Evolutionary conservation across 805 yeast species (phyloP), one percentile per base, ranked within the genome.

Genomic region (Yamadazyma akitaensis): DNA sequence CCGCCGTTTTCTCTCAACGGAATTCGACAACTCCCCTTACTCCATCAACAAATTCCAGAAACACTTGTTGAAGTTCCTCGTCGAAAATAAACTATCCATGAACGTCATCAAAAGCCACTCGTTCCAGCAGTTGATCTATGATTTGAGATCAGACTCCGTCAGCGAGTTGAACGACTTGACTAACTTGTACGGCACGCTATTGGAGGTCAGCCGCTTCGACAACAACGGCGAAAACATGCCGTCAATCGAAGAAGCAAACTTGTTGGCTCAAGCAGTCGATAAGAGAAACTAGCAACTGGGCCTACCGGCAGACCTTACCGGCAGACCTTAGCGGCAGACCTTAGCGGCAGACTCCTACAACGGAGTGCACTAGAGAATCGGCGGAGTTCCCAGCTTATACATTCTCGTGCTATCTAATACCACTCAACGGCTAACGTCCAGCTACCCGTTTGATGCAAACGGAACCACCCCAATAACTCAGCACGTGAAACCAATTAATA

Each of bases 81-180:
- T 73, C 13, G 82, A 78, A n/a, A 76, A 79, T 58, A 77, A 76
- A 54, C 60, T 79, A 10, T 70, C 79, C 0, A 67, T 77, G 26
- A 64, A 63, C 18, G 70, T 72, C 9, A 73, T 77, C n/a, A 75
- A 73, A 58, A 72, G 79, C 42, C 73, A 65, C 18, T 67, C 79
- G 8, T 79, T 79, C 54, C 76, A 75, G 56, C 82, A 79, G 51
- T 56, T 79, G 36, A 63, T 79, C 13, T 73, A 70, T 53, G 79
- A 79, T 37, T 63, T 79, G 49, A 65, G 77, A 43, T 75, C 80
- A 0, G 77, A 72, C 28, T 70, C 79, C 0, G 61, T 79, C 2
- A 50, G 58, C 1, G 83, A 78, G 49, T 60, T 79, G 51, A 59
- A 66, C 37, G 82, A 77, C 45, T 59, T 79, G 50, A 70, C 77